phyloP scores from a whole-genome alignment of 2,329 filamentous ascomycete genomes.

The Xylariaceae sp. region DNA sequence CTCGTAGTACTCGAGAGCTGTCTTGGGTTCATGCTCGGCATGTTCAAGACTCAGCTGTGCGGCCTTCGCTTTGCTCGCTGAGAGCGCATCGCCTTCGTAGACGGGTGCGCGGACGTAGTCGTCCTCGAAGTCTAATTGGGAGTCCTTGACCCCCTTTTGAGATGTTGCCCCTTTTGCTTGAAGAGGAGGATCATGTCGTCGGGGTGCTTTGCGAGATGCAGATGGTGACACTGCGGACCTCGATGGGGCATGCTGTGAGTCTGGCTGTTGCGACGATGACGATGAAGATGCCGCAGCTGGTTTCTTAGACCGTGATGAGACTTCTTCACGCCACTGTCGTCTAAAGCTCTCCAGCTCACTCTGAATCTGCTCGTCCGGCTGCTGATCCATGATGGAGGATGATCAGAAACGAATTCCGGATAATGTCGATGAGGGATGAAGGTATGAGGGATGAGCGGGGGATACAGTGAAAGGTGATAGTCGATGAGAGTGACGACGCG shows the following conservation, averaged over 20 bases:
- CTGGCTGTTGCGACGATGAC: not conserved
- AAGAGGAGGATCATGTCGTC: constrained; percentile 14
- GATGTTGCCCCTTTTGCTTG: constrained; percentile 21
- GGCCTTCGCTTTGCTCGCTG: constrained; percentile 6
- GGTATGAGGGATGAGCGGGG: not conserved
- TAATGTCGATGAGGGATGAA: not conserved
- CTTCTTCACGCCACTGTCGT: constrained; percentile 79
- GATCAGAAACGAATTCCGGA: not conserved
- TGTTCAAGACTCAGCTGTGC: constrained; percentile 18
- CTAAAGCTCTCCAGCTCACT: constrained; percentile 83
- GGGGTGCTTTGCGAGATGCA: constrained; percentile 15
- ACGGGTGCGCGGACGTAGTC: constrained; percentile 28
- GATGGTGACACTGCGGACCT: constrained; percentile 12
- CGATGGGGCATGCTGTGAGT: constrained; percentile 18
- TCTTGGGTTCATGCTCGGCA: constrained; percentile 19
- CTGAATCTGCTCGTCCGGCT: constrained; percentile 37
- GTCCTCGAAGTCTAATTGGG: constrained; percentile 31
- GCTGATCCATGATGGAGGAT: constrained; percentile 23
- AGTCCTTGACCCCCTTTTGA: constrained; percentile 12
- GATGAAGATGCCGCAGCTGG: constrained; percentile 15
- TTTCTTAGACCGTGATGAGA: constrained; percentile 42
- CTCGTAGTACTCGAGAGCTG: constrained; percentile 90
- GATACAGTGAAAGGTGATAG: not conserved
- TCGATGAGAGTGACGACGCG: no score
- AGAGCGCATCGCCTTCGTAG: constrained; percentile 32